Conservation (phyloP, 1,284 basidiomycete genomes). For the Vanrija sp. region DNA sequence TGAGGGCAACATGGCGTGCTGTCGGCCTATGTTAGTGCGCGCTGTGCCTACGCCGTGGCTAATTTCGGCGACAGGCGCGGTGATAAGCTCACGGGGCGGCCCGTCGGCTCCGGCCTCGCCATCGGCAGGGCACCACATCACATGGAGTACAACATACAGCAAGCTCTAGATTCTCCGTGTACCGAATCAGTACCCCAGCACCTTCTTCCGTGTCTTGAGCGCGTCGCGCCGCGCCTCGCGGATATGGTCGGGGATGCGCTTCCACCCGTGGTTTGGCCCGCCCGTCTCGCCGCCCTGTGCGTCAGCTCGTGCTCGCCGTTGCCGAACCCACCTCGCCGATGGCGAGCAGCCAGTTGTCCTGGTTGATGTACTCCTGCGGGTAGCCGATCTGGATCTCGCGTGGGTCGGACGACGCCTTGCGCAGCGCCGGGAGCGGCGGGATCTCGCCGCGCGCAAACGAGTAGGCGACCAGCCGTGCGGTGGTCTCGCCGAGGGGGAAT, state of each 20-base stretch:
- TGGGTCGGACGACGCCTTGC: constrained; percentile 10
- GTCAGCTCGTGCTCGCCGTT: not conserved
- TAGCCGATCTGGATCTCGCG: constrained; percentile 15
- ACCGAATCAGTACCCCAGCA: constrained; percentile 12
- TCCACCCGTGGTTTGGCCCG: constrained; percentile 9
- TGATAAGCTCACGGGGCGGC: too few species aligned
- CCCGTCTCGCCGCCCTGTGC: constrained; percentile 12
- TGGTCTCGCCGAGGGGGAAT: constrained; percentile 50
- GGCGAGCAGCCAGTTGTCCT: constrained; percentile 22
- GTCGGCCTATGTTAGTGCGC: too few species aligned
- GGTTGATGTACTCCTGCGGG: constrained; percentile 22
- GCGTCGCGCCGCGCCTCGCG: constrained; percentile 12
- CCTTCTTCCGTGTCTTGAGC: constrained; percentile 6
- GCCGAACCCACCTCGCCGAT: constrained; percentile 21
- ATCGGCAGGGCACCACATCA: too few species aligned
- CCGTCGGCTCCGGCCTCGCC: too few species aligned
- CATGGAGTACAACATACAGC: too few species aligned
- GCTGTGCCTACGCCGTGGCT: too few species aligned
- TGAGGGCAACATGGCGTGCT: too few species aligned
- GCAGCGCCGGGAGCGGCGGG: constrained; percentile 19
- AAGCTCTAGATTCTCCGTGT: too few species aligned
- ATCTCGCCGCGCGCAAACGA: constrained; percentile 11
- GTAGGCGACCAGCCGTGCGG: constrained; percentile 40
- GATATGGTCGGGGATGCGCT: not conserved
- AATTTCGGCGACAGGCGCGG: too few species aligned